Evolutionary conservation across 2,329 filamentous ascomycete genomes (phyloP), one percentile per base, ranked within the genome.

Genomic region (Rutstroemia sp.): DNA sequence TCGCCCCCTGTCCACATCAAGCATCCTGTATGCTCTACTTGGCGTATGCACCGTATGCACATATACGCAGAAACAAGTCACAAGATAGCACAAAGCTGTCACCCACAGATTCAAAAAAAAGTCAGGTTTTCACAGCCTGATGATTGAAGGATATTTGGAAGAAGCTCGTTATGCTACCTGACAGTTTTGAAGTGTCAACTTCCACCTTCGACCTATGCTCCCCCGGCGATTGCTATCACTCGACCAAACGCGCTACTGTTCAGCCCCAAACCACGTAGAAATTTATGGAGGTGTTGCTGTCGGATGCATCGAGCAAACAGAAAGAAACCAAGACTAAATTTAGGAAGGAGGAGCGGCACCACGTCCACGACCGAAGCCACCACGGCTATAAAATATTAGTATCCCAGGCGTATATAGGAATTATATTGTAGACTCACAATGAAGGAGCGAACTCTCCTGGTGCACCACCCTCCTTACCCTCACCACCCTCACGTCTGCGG

Each of bases 391-490:
- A 48, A 56, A 70, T 78, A 70, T 64, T 69, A 57, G 19, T 34
- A 34, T 36, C 34, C 19, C 5, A 46, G n/a, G 21, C 54, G 17
- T 48, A 23, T 16, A 27, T 5, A 5, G 19, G 19, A 6, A 36
- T 56, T 39, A 25, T 23, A 47, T 40, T 48, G 17, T 30, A 25
- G 30, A 76, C 82, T 84, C 77, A 87, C 86, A 96, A 96, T 76
- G 87, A 84, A 73, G 91, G 91, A 78, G 87, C 86, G 76, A 94
- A 96, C 77, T 91, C 89, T 78, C 89, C 88, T 72, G 90, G 88
- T 74, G 90, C 89, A 81, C 86, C 89, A 71, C 89, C 89, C 80
- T 95, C 90, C 85, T 95, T 95, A 75, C 25, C 36, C 57, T 59
- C 57, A 55, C 85, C 87, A 77, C 84, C 86, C 72, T 95, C 90